A percentile compares a stretch with the other conserved stretches of the same genome.
Evolutionary conservation across 176 grass and related monocot species (phyloP).

Genomic region (Oropetium thomaeum): DNA sequence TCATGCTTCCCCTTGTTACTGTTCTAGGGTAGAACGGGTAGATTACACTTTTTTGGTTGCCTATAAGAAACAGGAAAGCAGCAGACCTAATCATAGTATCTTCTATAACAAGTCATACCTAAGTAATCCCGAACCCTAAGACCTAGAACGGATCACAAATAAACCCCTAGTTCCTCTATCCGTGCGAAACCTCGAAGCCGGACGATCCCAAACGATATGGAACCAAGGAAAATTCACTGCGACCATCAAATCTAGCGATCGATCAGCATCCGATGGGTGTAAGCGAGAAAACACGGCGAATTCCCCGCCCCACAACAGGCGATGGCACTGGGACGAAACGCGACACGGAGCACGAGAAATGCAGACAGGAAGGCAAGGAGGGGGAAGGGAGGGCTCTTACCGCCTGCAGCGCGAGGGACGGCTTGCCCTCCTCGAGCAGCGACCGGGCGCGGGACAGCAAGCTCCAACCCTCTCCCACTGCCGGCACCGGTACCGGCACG

Average conservation of each 20-base stretch:
- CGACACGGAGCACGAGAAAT: background rate
- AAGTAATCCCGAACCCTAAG: constrained; percentile 33
- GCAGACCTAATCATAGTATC: constrained; percentile 10
- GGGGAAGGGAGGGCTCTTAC: constrained; percentile 39
- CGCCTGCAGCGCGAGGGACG: constrained; percentile 76
- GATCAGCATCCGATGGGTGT: background rate
- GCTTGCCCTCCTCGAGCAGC: constrained; percentile 71
- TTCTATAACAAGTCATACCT: constrained; percentile 3
- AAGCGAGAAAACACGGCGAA: background rate
- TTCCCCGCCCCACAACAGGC: background rate
- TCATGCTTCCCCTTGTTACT: background rate
- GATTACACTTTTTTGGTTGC: background rate
- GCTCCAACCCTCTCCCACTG: constrained; percentile 49
- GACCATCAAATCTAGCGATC: constrained; percentile 12
- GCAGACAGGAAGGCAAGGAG: constrained; percentile 5
- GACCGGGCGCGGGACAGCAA: constrained; percentile 64
- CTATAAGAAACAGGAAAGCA: constrained; percentile 18
- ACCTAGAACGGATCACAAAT: constrained; percentile 31
- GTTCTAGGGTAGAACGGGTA: background rate
- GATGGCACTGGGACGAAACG: background rate
- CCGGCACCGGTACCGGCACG: background rate
- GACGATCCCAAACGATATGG: background rate
- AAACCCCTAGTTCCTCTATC: background rate
- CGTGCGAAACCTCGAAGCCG: background rate
- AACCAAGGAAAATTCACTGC: background rate